Evolutionary conservation across 1,284 basidiomycete genomes (phyloP).

Genomic region (Ceratobasidium sp.): DNA sequence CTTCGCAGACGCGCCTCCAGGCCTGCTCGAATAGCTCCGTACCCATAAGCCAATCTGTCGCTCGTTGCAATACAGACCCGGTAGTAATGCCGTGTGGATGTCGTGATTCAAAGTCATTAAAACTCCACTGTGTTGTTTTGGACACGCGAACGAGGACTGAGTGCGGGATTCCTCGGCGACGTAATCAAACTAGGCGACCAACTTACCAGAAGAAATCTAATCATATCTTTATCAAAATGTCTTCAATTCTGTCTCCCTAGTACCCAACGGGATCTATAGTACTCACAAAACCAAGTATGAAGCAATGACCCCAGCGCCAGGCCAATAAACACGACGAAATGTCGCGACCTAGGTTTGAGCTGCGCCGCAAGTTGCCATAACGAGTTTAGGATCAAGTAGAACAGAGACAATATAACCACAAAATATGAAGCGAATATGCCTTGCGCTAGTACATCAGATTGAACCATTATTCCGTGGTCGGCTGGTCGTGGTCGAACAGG

Average conservation of each 20-base stretch:
- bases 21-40: constrained; percentile 77
- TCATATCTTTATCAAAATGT: constrained; percentile 61
- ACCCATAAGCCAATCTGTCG: constrained; percentile 71
- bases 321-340: constrained; percentile 54
- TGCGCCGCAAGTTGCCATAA: constrained; percentile 50
- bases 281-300: constrained; percentile 77
- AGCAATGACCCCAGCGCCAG: constrained; percentile 61
- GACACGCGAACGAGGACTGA: constrained; percentile 16
- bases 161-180: neutral
- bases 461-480: constrained; percentile 1
- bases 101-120: constrained; percentile 60
- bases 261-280: too few species aligned
- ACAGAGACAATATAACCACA: constrained; percentile 60
- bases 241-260: neutral
- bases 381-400: constrained; percentile 58
- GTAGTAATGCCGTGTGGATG: constrained; percentile 5
- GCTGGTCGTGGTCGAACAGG: too few species aligned
- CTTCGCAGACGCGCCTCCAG: constrained; percentile 64
- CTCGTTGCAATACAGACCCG: constrained; percentile 54
- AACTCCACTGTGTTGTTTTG: constrained; percentile 67
- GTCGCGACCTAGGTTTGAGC: constrained; percentile 48
- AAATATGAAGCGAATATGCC: constrained; percentile 67
- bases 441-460: constrained; percentile 54
- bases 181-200: neutral
- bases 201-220: constrained; percentile 66